Conservation (phyloP, 2,329 filamentous ascomycete species). For the Trichoderma oligosporum region DNA sequence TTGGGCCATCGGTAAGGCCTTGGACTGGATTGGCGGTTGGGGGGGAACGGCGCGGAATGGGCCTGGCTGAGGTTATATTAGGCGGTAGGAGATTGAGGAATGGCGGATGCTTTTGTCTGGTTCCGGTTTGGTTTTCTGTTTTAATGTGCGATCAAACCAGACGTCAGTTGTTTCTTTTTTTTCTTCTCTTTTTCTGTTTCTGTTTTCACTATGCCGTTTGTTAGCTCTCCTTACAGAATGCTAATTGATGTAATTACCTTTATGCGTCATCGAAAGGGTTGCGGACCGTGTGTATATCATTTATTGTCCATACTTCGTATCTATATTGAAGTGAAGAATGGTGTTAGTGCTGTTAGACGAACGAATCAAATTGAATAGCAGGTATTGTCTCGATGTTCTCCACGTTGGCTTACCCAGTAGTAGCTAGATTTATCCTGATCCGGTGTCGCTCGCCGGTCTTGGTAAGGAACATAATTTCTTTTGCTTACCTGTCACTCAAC, state of each 20-base stretch:
- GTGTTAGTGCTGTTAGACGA: neutral
- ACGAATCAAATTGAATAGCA: neutral
- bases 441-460: constrained; percentile 13
- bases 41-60: constrained; percentile 14
- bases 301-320: too few relatives aligned
- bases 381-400: neutral
- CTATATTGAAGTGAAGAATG: too few relatives aligned
- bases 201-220: neutral
- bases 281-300: neutral
- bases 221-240: neutral
- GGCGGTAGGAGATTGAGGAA: neutral
- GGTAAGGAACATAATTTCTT: constrained; percentile 7
- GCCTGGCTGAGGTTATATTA: constrained; percentile 1
- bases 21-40: constrained; percentile 4
- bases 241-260: neutral
- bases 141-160: constrained; percentile 13
- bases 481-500: constrained; percentile 4
- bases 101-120: neutral
- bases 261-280: neutral
- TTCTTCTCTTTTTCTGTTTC: neutral
- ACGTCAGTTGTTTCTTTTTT: constrained; percentile 1
- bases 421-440: constrained; percentile 1
- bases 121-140: neutral
- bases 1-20: constrained; percentile 3
- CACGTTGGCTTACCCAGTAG: neutral